phyloP scores from a whole-genome alignment of 225 moss, liverwort and hornwort genomes.

The Lunularia cruciata region DNA sequence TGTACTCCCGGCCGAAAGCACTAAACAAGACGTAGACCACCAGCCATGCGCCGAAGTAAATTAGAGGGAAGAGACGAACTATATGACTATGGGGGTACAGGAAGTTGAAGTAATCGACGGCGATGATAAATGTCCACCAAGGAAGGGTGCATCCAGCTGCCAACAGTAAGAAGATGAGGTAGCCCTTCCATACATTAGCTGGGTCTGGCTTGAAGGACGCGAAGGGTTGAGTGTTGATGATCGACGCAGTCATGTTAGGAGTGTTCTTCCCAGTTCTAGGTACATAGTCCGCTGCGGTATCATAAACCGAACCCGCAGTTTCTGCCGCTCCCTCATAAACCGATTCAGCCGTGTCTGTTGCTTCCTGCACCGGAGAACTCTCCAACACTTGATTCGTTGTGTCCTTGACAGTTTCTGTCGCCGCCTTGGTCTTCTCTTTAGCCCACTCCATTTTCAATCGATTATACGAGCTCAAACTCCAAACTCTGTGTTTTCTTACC shows the following conservation, averaged over 20 bases:
- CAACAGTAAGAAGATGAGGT: slow-evolving; percentile 27
- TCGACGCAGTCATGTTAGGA: neutral
- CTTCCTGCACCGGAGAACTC: neutral
- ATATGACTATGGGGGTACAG: slow-evolving; percentile 33
- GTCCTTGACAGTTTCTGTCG: neutral
- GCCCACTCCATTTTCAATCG: slow-evolving; percentile 26
- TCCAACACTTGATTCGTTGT: neutral
- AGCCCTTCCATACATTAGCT: slow-evolving; percentile 34
- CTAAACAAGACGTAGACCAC: slow-evolving; percentile 24
- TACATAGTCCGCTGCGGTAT: slow-evolving; percentile 11
- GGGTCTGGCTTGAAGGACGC: slow-evolving; percentile 39
- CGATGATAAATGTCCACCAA: slow-evolving; percentile 39
- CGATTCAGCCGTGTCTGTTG: neutral
- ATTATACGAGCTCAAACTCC: no score
- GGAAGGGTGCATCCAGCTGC: slow-evolving; percentile 30
- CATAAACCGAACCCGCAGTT: neutral
- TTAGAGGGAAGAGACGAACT: slow-evolving; percentile 30
- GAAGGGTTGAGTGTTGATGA: slow-evolving; percentile 28
- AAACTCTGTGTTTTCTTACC: no score
- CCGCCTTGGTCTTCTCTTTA: slow-evolving; percentile 13
- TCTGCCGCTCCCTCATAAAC: neutral
- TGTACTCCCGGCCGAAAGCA: slow-evolving; percentile 28
- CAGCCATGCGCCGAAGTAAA: slow-evolving; percentile 40
- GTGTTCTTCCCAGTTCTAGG: neutral
- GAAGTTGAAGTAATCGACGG: slow-evolving; percentile 41